Base-by-base conservation (phyloP, 1,284 basidiomycete genomes). In the Papiliotrema flavescens region DNA sequence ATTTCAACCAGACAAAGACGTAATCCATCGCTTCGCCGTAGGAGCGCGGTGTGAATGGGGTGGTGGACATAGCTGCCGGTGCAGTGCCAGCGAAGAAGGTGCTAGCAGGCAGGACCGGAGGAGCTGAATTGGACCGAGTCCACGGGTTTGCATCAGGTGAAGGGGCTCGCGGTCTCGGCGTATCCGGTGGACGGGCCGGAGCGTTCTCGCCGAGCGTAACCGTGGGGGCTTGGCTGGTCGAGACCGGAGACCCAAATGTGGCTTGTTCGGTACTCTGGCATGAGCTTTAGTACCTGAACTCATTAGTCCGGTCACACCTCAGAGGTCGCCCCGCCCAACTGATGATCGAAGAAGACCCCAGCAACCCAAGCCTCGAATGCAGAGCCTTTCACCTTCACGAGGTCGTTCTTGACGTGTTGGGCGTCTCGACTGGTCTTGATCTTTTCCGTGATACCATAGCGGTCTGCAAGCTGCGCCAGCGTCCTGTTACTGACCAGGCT, bases 281-380 rank as follows among this genome's bases (percentile, higher is more conserved):
- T 32, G 28, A 32, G 28, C 11, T 5, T 32, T 11, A 6, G 28
- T 5, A 11, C 5, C 28, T 11, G 11, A 5, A 32, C 5, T 6
- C 28, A 32, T 11, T 6, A 32, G 5, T 32, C 28, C 5, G 11
- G 6, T 32, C 28, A 32, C 28, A 5, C 28, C 6, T 32, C 11
- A 5, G 5, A 11, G 28, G 28, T 11, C 11, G 6, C 28, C 28
- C 11, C 28, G 28, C 28, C n/a, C n/a, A 32, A 6, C 11, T 54
- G 62, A 36, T 65, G 63, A 45, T 70, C 39, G 20, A n/a, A 71
- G 50, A 62, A 74, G 17, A 70, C 56, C 9, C 61, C 67, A 8
- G 70, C 70, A 26, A 71, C 60, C 51, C 67, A 74, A 11, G 66
- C 65, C 52, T 74, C 70, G 47, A 74, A 69, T 3, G 67, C 36